Evolutionary conservation across 805 yeast species (phyloP).

Genomic region (Wickerhamomyces bisporus): DNA sequence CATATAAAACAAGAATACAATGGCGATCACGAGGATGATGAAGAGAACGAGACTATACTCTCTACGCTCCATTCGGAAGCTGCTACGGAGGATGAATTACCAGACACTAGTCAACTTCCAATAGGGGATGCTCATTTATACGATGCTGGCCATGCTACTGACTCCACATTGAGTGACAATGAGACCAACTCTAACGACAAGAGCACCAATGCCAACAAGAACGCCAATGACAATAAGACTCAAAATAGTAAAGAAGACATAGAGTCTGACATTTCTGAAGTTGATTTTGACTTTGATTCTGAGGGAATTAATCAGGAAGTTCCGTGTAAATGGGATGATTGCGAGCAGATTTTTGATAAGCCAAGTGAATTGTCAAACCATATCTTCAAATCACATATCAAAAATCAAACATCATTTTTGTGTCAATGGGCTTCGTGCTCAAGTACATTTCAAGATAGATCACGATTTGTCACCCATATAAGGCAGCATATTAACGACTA

Average conservation of each 20-base stretch:
- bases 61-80: neutral
- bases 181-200: neutral
- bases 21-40: neutral
- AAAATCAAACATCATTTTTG: neutral
- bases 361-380: constrained; percentile 8
- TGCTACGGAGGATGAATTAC: neutral
- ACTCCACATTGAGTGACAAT: neutral
- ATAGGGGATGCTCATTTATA: neutral
- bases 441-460: constrained; percentile 46
- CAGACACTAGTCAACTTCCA: neutral
- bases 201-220: neutral
- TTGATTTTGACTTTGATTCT: neutral
- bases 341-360: neutral
- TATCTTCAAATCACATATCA: constrained; percentile 7
- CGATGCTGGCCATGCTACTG: neutral
- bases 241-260: neutral
- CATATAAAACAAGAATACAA: neutral
- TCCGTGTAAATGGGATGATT: constrained; percentile 13
- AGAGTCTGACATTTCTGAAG: constrained; percentile 1
- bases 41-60: neutral
- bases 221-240: too few species aligned
- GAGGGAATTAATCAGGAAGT: constrained; percentile 1
- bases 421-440: constrained; percentile 64
- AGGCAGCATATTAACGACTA: constrained; percentile 63
- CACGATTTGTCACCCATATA: constrained; percentile 58